Conservation (phyloP, 2,329 filamentous ascomycete genomes). For the Penicillium sp. region DNA sequence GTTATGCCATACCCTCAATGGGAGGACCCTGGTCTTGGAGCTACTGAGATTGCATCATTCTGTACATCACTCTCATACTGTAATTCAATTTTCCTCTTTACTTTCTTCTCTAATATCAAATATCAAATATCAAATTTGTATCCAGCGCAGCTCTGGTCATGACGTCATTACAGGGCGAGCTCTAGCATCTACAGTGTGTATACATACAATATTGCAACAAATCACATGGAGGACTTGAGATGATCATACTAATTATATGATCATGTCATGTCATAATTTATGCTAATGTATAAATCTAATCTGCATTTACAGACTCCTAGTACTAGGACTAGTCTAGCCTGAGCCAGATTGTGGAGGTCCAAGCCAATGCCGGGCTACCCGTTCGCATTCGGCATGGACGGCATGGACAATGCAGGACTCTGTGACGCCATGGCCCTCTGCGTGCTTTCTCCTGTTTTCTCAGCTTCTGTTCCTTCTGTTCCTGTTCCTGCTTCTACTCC, state of each 20-base stretch:
- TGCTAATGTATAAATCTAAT: too few relatives aligned
- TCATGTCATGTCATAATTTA: too few relatives aligned
- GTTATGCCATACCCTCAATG: too few relatives aligned
- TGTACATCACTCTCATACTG: not conserved
- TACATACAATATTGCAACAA: not conserved
- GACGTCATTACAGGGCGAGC: conserved; percentile 21
- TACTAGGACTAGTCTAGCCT: too few relatives aligned
- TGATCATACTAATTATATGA: too few relatives aligned
- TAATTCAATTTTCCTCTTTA: not conserved
- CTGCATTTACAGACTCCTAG: too few relatives aligned
- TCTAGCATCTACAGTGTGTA: too few relatives aligned
- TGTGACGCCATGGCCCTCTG: conserved; percentile 16
- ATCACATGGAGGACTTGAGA: too few relatives aligned
- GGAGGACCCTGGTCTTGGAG: too few relatives aligned
- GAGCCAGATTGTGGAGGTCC: too few relatives aligned
- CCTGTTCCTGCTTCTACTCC: not conserved
- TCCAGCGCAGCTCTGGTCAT: not conserved
- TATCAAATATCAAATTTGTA: too few relatives aligned
- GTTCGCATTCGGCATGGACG: conserved; percentile 15
- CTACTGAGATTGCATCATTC: not conserved
- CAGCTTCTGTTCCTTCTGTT: not conserved
- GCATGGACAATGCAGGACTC: not conserved
- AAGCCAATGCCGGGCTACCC: conserved; percentile 24
- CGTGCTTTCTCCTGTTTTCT: not conserved
- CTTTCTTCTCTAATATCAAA: too few relatives aligned